These are phyloP conservation scores for Cladophialophora exuberans DNA, from an alignment of 2,329 filamentous ascomycete species.

Conservation along the genomic window DNA sequence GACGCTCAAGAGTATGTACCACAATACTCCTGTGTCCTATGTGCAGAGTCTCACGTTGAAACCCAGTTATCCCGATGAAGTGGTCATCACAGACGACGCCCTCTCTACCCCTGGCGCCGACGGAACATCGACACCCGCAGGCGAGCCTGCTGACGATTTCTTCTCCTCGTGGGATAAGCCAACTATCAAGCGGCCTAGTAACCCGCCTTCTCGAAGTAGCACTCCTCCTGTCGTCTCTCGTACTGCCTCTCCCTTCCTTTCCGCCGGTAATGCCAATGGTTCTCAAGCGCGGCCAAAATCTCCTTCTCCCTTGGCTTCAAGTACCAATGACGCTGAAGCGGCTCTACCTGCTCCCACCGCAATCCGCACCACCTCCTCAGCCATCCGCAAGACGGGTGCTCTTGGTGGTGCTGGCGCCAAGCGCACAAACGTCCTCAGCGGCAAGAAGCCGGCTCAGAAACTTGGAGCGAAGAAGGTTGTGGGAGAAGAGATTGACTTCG, in stretches of 20 bases:
- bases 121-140: constrained; percentile 74
- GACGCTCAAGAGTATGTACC: constrained; percentile 79
- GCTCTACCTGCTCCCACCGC: constrained; percentile 61
- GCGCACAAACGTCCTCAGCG: constrained; percentile 83
- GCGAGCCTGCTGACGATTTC: constrained; percentile 79
- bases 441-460: constrained; percentile 75
- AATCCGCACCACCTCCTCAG: constrained; percentile 74
- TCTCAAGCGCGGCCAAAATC: constrained; percentile 78
- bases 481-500: constrained; percentile 84
- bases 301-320: constrained; percentile 63
- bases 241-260: constrained; percentile 88
- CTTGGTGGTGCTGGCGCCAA: constrained; percentile 64
- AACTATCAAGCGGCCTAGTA: constrained; percentile 92
- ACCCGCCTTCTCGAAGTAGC: constrained; percentile 84
- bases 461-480: constrained; percentile 91
- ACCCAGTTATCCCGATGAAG: constrained; percentile 76
- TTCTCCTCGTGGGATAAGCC: constrained; percentile 99
- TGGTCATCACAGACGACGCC: constrained; percentile 76
- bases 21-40: background rate
- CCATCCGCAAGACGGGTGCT: constrained; percentile 73
- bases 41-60: background rate
- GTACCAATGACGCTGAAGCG: constrained; percentile 55
- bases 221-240: constrained; percentile 82
- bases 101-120: constrained; percentile 61
- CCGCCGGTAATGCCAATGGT: constrained; percentile 64